A percentile compares a stretch with the other conserved stretches of the same genome.
Conservation (phyloP, 345 rosid species). For the Iberis pinnata region DNA sequence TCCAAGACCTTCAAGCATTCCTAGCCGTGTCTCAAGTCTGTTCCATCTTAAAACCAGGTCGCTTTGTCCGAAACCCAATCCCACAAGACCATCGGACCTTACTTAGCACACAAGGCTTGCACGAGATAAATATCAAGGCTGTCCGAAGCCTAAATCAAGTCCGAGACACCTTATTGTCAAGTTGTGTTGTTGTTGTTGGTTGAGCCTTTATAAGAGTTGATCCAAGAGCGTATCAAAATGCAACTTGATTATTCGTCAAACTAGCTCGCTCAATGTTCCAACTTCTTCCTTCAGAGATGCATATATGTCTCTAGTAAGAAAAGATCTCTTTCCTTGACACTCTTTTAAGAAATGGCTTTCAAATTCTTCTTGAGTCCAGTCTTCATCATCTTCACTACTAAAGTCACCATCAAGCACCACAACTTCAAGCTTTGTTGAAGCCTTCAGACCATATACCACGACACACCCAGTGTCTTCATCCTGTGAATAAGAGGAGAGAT, state of each 20-base stretch:
- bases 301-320: constrained; percentile 77
- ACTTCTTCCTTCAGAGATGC: constrained; percentile 94
- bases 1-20: too few relatives aligned
- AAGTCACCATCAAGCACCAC: constrained; percentile 96
- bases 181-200: too few relatives aligned
- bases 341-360: constrained; percentile 93
- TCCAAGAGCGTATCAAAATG: too few relatives aligned
- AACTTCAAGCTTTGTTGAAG: constrained; percentile 68
- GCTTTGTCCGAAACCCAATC: too few relatives aligned
- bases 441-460: constrained; percentile 72
- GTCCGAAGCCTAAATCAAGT: too few relatives aligned
- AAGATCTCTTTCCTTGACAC: constrained; percentile 91
- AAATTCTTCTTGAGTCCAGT: constrained; percentile 84
- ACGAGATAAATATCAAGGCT: too few relatives aligned
- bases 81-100: too few relatives aligned
- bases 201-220: too few relatives aligned
- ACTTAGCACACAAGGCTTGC: too few relatives aligned
- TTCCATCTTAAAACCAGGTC: too few relatives aligned
- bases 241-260: constrained; percentile 96
- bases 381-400: constrained; percentile 85
- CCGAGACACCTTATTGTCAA: too few relatives aligned
- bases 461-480: constrained; percentile 76
- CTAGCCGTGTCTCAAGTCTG: too few relatives aligned
- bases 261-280: constrained; percentile 82
- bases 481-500: constrained; percentile 95